Evolutionary conservation across 805 yeast species (phyloP), one percentile per base, ranked within the genome.

Genomic region (Myxozyma kluyveri): DNA sequence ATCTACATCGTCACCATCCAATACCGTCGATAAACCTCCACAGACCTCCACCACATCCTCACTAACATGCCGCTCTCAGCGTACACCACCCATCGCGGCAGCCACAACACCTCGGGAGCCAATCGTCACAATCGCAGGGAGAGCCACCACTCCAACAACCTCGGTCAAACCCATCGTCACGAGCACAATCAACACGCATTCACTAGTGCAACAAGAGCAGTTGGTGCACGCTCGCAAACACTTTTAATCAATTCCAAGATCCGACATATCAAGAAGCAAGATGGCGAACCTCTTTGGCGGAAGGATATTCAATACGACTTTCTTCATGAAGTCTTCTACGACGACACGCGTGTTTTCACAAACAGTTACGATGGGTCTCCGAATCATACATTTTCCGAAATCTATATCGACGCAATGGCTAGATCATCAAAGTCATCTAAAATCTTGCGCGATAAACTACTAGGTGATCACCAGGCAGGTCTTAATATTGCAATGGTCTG

Each of bases 251-350:
- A 56, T 33, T 61, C 72, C 37, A 69, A 68, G 52, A 64, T 72
- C 35, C 59, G 67, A 31, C 76, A 72, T 50, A 63, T 91, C 61
- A 91, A 91, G 69, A 91, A 90, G 65, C 76, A 81, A 18, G 98
- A 91, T 64, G 96, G 98, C 4, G 95, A 86, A 63, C 95, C 96
- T 19, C 81, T 90, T 52, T 86, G 93, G 85, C 75, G 98, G 44
- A 77, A 72, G 49, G 98, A 91, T 63, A 84, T 91, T 50, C 96
- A 89, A 67, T 86, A 82, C 67, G 89, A 84, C 59, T 87, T 90
- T 60, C 70, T 91, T 49, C 71, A 75, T 43, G 72, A 73, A 24
- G 69, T 91, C 7, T 85, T 91, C 63, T 74, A 77, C 61, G 84
- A 88, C 64, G 72, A 76, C 26, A 70, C 76, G 39, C 69, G 76